Evolutionary conservation across 2,329 filamentous ascomycete genomes (phyloP).

Genomic region (Aquanectria penicillioides): DNA sequence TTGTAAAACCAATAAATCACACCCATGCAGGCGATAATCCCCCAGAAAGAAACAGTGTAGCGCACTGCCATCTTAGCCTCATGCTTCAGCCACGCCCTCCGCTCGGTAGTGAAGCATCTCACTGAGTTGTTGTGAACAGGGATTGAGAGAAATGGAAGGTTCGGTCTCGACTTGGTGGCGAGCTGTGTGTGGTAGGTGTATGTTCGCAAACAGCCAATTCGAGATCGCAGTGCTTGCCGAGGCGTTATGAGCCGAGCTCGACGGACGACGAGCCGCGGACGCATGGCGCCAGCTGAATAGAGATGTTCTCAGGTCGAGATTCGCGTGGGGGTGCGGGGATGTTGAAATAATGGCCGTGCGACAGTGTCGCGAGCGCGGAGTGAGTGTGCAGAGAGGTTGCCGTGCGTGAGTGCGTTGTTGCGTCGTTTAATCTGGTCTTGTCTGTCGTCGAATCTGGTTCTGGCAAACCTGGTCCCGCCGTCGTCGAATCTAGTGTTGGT

Average conservation of each 20-base stretch:
- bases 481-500: too few species aligned
- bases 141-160: conserved; percentile 60
- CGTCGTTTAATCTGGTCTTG: too few species aligned
- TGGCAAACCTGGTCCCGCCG: too few species aligned
- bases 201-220: conserved; percentile 36
- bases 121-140: conserved; percentile 62
- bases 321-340: too few species aligned
- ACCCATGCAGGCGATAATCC: conserved; percentile 67
- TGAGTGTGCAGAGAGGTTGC: too few species aligned
- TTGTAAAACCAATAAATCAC: conserved; percentile 73
- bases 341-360: too few species aligned
- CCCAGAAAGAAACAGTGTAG: conserved; percentile 73
- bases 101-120: conserved; percentile 83
- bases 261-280: conserved; percentile 50
- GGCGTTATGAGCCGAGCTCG: conserved; percentile 29
- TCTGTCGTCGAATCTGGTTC: too few species aligned
- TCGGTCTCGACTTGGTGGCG: conserved; percentile 46
- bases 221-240: conserved; percentile 26
- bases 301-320: neutral
- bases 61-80: conserved; percentile 77
- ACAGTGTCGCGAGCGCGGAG: too few species aligned
- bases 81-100: conserved; percentile 74
- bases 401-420: too few species aligned
- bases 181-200: conserved; percentile 43
- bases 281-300: conserved; percentile 45